Evolutionary conservation across 1,284 basidiomycete species (phyloP).

Genomic region (Inonotus obliquus): DNA sequence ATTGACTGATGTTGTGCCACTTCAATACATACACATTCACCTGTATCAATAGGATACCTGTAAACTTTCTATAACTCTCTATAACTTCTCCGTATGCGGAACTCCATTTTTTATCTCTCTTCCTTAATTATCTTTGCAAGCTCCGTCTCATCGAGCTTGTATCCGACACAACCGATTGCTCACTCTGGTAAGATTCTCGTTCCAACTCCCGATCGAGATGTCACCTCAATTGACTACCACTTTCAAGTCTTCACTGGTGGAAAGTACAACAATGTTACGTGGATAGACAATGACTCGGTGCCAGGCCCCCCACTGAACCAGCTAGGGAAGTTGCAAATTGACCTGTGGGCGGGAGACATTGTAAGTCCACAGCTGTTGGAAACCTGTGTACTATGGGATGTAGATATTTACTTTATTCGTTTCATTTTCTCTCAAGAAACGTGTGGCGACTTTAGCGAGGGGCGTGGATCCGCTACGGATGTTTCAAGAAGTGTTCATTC

Average conservation of each 20-base stretch:
- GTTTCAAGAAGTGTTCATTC: constrained; percentile 27
- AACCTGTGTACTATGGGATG: too few species aligned
- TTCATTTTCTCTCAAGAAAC: constrained; percentile 14
- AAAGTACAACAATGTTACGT: constrained; percentile 34
- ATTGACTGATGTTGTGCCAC: too few species aligned
- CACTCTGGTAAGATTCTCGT: too few species aligned
- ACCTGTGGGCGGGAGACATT: constrained; percentile 37
- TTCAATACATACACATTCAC: too few species aligned
- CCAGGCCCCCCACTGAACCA: constrained; percentile 32
- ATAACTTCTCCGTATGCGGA: too few species aligned
- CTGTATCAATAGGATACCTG: too few species aligned
- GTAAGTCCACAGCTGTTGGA: constrained; percentile 29
- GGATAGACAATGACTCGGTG: constrained; percentile 40
- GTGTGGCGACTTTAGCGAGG: constrained; percentile 30
- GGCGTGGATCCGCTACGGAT: constrained; percentile 30
- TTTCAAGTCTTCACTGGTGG: constrained; percentile 29
- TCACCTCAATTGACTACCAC: background rate
- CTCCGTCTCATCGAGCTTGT: constrained; percentile 27
- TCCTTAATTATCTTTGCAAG: background rate
- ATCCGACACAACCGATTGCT: constrained; percentile 45
- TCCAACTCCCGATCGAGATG: too few species aligned
- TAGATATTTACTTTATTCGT: background rate
- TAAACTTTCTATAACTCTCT: too few species aligned
- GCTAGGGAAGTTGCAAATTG: constrained; percentile 38
- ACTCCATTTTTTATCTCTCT: background rate